phyloP scores from a whole-genome alignment of 2,329 filamentous ascomycete genomes.

The Fusarium avenaceum region DNA sequence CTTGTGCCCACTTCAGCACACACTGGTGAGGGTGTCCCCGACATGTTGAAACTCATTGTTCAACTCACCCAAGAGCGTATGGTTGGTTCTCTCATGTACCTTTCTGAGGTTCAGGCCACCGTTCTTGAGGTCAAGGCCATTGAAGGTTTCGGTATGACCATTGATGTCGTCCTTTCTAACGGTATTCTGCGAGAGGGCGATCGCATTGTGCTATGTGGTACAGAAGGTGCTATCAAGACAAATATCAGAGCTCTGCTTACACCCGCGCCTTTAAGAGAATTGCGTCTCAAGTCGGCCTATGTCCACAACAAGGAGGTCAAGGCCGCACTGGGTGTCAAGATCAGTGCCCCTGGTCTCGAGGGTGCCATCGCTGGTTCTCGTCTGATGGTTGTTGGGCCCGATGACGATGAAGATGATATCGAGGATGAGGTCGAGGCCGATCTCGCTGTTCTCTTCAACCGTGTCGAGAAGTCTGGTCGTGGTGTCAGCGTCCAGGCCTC shows the following conservation, averaged over 20 bases:
- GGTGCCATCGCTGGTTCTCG: slow-evolving; percentile 96
- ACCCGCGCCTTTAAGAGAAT: slow-evolving; percentile 90
- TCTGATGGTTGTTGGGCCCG: slow-evolving; percentile 90
- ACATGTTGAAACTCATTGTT: slow-evolving; percentile 96
- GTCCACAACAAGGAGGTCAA: slow-evolving; percentile 99
- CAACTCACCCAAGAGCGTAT: slow-evolving; percentile 96
- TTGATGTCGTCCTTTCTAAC: slow-evolving; percentile 96
- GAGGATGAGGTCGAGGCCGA: slow-evolving; percentile 97
- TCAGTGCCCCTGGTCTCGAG: slow-evolving; percentile 94
- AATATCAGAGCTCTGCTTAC: slow-evolving; percentile 96
- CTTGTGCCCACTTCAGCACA: slow-evolving; percentile 96
- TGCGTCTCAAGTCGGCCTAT: slow-evolving; percentile 95
- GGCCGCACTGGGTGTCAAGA: slow-evolving; percentile 98
- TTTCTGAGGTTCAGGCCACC: slow-evolving; percentile 97
- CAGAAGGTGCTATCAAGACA: slow-evolving; percentile 95
- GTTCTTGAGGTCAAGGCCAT: slow-evolving; percentile 99
- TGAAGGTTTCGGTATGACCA: slow-evolving; percentile 98
- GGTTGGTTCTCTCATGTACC: slow-evolving; percentile 97
- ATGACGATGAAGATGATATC: slow-evolving; percentile 97
- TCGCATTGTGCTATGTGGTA: slow-evolving; percentile 92
- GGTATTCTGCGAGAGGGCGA: slow-evolving; percentile 95
- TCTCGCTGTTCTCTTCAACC: slow-evolving; percentile 89
- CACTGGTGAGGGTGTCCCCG: slow-evolving; percentile 98
- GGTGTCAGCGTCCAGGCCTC: slow-evolving; percentile 98
- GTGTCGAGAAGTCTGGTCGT: slow-evolving; percentile 90